phyloP scores from a whole-genome alignment of 805 yeast species.

The Nakazawaea siamensis region DNA sequence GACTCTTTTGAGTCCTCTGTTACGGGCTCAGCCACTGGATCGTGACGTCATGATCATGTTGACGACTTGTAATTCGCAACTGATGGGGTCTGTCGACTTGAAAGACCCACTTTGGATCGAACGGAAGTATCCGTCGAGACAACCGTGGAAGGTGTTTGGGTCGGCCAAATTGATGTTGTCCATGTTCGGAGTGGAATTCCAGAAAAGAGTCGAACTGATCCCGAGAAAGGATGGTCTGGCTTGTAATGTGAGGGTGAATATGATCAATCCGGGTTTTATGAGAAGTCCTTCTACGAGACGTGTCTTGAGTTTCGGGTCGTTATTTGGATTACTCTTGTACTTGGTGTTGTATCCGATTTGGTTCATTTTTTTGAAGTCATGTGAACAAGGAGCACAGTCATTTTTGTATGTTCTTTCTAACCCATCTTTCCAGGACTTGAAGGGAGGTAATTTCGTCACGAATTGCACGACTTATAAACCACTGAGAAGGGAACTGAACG shows the following conservation, averaged over 20 bases:
- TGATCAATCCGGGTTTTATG: slow-evolving; percentile 91
- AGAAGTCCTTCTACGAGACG: slow-evolving; percentile 82
- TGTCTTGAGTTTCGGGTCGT: slow-evolving; percentile 65
- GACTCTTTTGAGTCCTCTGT: slow-evolving; percentile 72
- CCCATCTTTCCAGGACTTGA: slow-evolving; percentile 55
- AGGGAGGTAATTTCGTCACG: slow-evolving; percentile 64
- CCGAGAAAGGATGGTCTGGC: slow-evolving; percentile 69
- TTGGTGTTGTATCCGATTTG: slow-evolving; percentile 69
- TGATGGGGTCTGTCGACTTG: slow-evolving; percentile 58
- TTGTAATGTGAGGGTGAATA: slow-evolving; percentile 56
- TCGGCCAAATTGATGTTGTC: slow-evolving; percentile 72
- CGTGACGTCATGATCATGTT: slow-evolving; percentile 81
- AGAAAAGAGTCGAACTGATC: slow-evolving; percentile 47
- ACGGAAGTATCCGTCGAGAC: slow-evolving; percentile 45
- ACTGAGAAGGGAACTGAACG: slow-evolving; percentile 57
- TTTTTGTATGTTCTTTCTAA: slow-evolving; percentile 59
- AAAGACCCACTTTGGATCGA: slow-evolving; percentile 57
- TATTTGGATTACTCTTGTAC: slow-evolving; percentile 49
- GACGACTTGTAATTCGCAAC: slow-evolving; percentile 73
- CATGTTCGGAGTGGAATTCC: slow-evolving; percentile 73
- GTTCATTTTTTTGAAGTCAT: slow-evolving; percentile 73
- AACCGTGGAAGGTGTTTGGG: slow-evolving; percentile 76
- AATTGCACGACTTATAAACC: slow-evolving; percentile 56
- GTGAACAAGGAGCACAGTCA: slow-evolving; percentile 75
- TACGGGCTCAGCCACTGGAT: slow-evolving; percentile 88